These are phyloP conservation scores for Fusarium sarcochroum DNA, from an alignment of 2,329 filamentous ascomycete species.

Conservation along the genomic window DNA sequence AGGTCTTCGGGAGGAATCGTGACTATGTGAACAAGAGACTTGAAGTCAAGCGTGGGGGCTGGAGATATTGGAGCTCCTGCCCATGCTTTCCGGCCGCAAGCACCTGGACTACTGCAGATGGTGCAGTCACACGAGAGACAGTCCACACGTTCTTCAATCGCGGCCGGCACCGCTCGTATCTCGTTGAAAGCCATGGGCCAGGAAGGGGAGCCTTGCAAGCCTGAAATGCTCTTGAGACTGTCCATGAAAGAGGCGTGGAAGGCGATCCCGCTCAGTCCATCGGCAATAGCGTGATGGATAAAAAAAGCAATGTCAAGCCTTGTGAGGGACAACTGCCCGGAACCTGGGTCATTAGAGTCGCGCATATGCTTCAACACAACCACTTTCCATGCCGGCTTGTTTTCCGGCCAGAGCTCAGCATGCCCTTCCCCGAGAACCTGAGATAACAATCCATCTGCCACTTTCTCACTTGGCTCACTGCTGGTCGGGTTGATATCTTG, in stretches of 20 bases:
- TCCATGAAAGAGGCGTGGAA: conserved; percentile 22
- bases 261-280: conserved; percentile 21
- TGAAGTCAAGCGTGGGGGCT: not conserved
- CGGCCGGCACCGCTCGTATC: not conserved
- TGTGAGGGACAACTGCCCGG: fast-evolving
- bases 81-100: not conserved
- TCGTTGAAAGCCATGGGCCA: conserved; percentile 21
- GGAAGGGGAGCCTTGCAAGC: fast-evolving
- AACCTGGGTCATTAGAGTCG: not conserved
- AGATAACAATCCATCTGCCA: not conserved
- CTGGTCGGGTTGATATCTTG: not conserved
- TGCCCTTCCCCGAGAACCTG: not conserved
- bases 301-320: conserved; percentile 22
- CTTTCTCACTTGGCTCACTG: too few species aligned
- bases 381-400: conserved; percentile 26
- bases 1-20: not conserved
- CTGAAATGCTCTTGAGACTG: not conserved
- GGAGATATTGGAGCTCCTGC: not conserved
- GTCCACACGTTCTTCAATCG: conserved; percentile 10
- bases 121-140: not conserved
- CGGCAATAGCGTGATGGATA: conserved; percentile 27
- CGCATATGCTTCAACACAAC: not conserved
- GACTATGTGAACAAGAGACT: conserved; percentile 8
- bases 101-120: not conserved
- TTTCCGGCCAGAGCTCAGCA: not conserved